phyloP scores from a whole-genome alignment of 176 grass and related monocot species.

The Phyllostachys edulis region DNA sequence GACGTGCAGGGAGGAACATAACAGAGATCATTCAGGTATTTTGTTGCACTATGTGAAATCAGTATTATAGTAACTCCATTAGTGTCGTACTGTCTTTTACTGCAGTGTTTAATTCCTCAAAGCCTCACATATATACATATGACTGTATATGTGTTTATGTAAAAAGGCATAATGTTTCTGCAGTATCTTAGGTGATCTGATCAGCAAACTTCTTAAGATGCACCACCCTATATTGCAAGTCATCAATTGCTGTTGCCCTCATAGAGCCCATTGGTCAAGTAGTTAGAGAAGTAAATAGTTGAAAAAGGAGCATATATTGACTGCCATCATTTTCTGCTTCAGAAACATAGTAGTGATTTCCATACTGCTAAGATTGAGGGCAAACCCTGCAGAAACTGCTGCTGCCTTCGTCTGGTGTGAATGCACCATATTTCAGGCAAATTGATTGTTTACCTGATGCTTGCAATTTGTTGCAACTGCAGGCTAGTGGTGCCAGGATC shows the following conservation, averaged over 20 bases:
- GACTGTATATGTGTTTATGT: background rate
- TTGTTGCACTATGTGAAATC: background rate
- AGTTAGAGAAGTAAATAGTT: background rate
- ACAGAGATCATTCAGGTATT: conserved; percentile 81
- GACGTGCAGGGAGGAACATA: conserved; percentile 80
- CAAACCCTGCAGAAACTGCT: background rate
- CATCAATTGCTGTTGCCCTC: background rate
- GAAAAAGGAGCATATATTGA: background rate
- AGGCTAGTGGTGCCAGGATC: conserved; percentile 91
- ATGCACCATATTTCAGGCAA: background rate
- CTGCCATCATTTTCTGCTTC: background rate
- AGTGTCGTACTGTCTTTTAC: background rate
- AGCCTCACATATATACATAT: background rate
- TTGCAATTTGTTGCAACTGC: conserved; percentile 14
- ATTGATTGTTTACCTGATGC: background rate
- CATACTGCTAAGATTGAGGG: background rate
- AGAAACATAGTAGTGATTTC: background rate
- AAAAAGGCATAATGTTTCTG: background rate
- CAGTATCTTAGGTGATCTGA: background rate
- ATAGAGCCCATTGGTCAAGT: background rate
- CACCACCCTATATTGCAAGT: background rate
- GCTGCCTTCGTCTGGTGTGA: background rate
- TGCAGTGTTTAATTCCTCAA: background rate
- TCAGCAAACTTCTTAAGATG: background rate
- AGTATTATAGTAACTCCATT: background rate